phyloP scores from a whole-genome alignment of 306 rosid genomes.

The Vigna angularis region DNA sequence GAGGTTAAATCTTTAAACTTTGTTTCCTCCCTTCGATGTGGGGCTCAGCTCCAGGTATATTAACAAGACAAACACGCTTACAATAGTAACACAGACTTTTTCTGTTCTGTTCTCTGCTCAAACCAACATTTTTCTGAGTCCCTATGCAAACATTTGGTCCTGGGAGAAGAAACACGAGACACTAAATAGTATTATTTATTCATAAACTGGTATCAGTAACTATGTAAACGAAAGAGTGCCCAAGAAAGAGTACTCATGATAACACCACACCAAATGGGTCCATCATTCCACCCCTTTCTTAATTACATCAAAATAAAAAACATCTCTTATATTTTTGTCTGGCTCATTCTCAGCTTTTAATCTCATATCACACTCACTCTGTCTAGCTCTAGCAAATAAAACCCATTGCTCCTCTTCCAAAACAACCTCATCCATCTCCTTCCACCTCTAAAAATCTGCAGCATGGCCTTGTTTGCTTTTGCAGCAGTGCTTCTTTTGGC shows the following conservation, averaged over 20 bases:
- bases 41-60: too few relatives aligned
- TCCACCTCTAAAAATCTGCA: slow-evolving; percentile 32
- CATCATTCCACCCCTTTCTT: background rate
- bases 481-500: background rate
- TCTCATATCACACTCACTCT: background rate
- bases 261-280: slow-evolving; percentile 18
- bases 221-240: background rate
- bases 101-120: too few relatives aligned
- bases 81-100: too few relatives aligned
- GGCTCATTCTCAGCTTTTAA: background rate
- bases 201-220: slow-evolving; percentile 1
- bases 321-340: background rate
- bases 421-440: background rate
- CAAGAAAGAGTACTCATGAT: slow-evolving; percentile 15
- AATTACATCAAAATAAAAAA: background rate
- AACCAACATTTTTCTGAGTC: background rate
- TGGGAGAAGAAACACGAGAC: background rate
- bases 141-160: background rate
- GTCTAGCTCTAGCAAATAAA: background rate
- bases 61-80: too few relatives aligned
- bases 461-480: background rate
- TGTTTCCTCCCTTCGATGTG: too few relatives aligned
- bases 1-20: too few relatives aligned
- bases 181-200: background rate
- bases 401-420: background rate